Conservation (phyloP, 306 rosid genomes). For the Glycine tomentella region DNA sequence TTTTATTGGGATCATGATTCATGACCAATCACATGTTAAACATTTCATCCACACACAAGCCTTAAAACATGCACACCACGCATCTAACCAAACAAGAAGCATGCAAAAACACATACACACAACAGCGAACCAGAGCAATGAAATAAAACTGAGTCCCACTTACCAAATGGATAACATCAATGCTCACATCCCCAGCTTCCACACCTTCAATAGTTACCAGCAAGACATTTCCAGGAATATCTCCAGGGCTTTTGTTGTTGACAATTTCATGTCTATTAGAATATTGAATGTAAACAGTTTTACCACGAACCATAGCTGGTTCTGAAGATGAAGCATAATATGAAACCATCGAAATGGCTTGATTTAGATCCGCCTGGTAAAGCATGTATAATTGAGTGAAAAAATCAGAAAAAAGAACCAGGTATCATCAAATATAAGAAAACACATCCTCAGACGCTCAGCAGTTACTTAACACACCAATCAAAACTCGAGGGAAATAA, state of each 20-base stretch:
- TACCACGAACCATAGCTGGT: constrained; percentile 92
- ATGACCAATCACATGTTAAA: neutral
- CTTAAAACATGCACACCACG: constrained; percentile 14
- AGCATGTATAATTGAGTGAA: constrained; percentile 36
- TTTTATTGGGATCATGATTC: constrained; percentile 20
- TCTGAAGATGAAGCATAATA: constrained; percentile 93
- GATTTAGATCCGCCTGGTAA: constrained; percentile 83
- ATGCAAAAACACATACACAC: constrained; percentile 13
- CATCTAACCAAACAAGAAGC: constrained; percentile 22
- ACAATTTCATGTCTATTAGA: constrained; percentile 93
- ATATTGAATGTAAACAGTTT: constrained; percentile 90
- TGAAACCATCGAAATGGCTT: constrained; percentile 92
- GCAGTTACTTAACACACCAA: neutral
- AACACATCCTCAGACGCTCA: neutral
- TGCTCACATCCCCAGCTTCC: constrained; percentile 96
- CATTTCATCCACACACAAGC: constrained; percentile 11
- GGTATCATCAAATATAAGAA: constrained; percentile 6
- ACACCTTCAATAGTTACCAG: constrained; percentile 91
- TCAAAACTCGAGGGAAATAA: neutral
- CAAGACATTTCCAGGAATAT: constrained; percentile 93
- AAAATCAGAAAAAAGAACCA: neutral
- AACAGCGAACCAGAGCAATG: constrained; percentile 19
- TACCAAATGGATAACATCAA: constrained; percentile 92
- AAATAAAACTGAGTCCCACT: constrained; percentile 41
- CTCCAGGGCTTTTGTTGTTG: constrained; percentile 94